phyloP scores from a whole-genome alignment of 2,329 filamentous ascomycete species.

The Alternaria infectoria region DNA sequence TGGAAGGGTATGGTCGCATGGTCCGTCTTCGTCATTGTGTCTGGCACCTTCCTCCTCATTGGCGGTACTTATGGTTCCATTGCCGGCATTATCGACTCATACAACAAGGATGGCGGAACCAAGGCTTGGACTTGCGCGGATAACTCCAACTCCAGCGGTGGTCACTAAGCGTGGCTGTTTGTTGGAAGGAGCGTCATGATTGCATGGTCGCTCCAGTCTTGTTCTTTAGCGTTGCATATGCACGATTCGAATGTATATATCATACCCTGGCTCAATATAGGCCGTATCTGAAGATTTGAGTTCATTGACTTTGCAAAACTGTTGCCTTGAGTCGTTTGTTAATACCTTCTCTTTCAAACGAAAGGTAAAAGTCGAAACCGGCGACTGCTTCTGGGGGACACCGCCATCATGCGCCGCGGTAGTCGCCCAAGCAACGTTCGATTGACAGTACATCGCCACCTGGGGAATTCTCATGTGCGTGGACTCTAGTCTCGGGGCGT shows the following conservation, averaged over 20 bases:
- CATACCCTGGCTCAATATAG: neutral
- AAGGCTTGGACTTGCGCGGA: constrained; percentile 34
- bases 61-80: constrained; percentile 36
- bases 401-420: neutral
- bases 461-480: neutral
- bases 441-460: neutral
- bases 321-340: neutral
- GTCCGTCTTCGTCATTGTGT: constrained; percentile 30
- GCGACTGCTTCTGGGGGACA: neutral
- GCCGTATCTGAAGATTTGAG: neutral
- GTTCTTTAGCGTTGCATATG: constrained; percentile 2
- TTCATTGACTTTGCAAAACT: neutral
- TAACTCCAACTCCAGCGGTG: constrained; percentile 28
- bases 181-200: neutral
- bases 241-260: neutral
- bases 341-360: neutral
- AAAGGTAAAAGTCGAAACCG: neutral
- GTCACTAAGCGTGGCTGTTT: neutral
- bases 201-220: neutral
- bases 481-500: neutral
- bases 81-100: constrained; percentile 35
- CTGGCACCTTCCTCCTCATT: constrained; percentile 31
- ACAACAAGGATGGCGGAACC: constrained; percentile 29
- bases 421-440: neutral
- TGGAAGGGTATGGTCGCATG: constrained; percentile 33